These are phyloP conservation scores for Nigrospora osmanthi DNA, from an alignment of 2,329 filamentous ascomycete genomes.

Conservation along the genomic window DNA sequence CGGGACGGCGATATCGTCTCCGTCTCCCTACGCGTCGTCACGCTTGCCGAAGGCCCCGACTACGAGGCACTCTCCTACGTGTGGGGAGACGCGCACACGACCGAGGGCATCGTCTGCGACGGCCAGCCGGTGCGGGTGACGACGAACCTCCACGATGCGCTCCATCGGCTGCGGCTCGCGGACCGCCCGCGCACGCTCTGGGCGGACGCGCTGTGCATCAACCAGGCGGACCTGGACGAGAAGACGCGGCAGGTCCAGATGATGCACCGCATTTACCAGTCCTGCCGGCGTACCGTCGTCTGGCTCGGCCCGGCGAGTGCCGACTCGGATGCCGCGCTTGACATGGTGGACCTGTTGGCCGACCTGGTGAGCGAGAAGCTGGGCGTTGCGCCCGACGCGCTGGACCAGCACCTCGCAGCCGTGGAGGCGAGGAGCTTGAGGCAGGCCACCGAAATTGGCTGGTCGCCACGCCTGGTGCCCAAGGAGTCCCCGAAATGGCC, in stretches of 20 bases:
- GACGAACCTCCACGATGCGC: slow-evolving; percentile 2
- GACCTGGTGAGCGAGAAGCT: neutral
- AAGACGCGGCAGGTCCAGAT: slow-evolving; percentile 2
- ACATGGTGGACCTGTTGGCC: neutral
- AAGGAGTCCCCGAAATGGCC: neutral
- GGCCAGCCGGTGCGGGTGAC: neutral
- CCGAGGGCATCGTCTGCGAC: neutral
- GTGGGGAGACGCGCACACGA: slow-evolving; percentile 1
- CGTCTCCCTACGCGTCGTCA: neutral
- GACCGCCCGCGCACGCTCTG: slow-evolving; percentile 1
- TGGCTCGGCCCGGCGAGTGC: neutral
- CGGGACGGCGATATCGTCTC: neutral
- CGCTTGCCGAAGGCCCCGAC: neutral
- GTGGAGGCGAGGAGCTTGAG: neutral
- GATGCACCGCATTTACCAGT: slow-evolving; percentile 5
- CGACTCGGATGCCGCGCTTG: neutral
- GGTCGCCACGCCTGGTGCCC: neutral
- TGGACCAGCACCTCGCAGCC: neutral
- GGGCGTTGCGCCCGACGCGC: neutral
- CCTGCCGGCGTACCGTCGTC: slow-evolving; percentile 1
- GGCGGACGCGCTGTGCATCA: slow-evolving; percentile 6
- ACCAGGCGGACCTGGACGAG: slow-evolving; percentile 5
- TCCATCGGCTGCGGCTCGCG: neutral
- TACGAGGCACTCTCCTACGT: slow-evolving; percentile 7
- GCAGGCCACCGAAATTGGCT: neutral